These are phyloP conservation scores for Acacia confusa DNA, from an alignment of 306 rosid species.

Conservation along the genomic window DNA sequence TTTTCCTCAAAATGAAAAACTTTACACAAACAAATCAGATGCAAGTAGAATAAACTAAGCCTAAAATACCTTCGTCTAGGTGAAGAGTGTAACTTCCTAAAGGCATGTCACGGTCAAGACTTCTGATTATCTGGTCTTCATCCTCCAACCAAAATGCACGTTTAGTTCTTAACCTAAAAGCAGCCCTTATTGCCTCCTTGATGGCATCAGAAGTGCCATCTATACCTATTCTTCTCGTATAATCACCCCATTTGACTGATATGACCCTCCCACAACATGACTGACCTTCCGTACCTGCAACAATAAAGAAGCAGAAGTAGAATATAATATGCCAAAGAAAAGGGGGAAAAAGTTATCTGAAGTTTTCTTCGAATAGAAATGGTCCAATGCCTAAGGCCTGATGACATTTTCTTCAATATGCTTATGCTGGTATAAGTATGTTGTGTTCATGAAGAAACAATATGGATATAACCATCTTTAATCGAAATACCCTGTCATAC, in stretches of 20 bases:
- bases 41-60: conserved; percentile 14
- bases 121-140: conserved; percentile 86
- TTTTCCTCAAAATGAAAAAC: background rate
- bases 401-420: background rate
- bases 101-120: conserved; percentile 97
- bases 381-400: background rate
- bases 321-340: conserved; percentile 15
- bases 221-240: conserved; percentile 85
- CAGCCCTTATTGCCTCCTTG: conserved; percentile 87
- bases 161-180: conserved; percentile 87
- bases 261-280: conserved; percentile 88
- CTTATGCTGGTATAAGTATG: background rate
- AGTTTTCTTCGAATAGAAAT: background rate
- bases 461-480: background rate
- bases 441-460: conserved; percentile 12
- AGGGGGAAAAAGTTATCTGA: background rate
- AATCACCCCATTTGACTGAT: conserved; percentile 90
- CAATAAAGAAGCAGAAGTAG: conserved; percentile 12
- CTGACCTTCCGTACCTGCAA: conserved; percentile 76
- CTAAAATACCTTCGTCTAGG: conserved; percentile 78
- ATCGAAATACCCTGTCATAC: background rate
- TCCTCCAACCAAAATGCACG: conserved; percentile 98
- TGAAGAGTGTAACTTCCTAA: conserved; percentile 89
- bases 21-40: conserved; percentile 18
- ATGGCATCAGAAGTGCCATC: conserved; percentile 91